Percentiles rank a stretch among this genome's conserved stretches.
Conservation (phyloP, 2,329 filamentous ascomycete genomes). For the Malbranchea zuffiana region DNA sequence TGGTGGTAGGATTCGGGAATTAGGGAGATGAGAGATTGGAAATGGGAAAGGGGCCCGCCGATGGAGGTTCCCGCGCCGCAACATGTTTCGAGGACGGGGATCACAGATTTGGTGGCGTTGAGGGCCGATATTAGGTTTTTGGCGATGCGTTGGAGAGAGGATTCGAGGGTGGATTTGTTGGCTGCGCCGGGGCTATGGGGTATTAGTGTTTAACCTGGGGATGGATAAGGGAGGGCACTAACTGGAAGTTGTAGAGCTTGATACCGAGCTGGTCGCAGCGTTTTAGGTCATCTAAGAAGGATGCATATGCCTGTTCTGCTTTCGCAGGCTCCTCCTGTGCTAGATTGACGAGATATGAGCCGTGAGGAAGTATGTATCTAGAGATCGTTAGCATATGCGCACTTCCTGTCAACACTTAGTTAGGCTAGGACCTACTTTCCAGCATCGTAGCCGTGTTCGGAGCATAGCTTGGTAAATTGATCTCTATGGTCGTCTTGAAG, state of each 20-base stretch:
- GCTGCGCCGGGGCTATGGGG: slow-evolving; percentile 59
- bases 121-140: slow-evolving; percentile 73
- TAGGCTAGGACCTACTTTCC: slow-evolving; percentile 34
- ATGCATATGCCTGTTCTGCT: slow-evolving; percentile 71
- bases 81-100: slow-evolving; percentile 92
- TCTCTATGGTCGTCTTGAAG: slow-evolving; percentile 56
- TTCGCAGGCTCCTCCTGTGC: slow-evolving; percentile 72
- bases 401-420: too few relatives aligned
- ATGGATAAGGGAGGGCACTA: slow-evolving; percentile 13
- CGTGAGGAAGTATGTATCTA: slow-evolving; percentile 73
- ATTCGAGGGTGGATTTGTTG: slow-evolving; percentile 53
- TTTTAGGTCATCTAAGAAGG: slow-evolving; percentile 77
- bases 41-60: slow-evolving; percentile 73
- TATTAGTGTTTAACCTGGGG: background rate
- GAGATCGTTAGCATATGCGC: slow-evolving; percentile 11
- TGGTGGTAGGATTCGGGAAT: slow-evolving; percentile 62
- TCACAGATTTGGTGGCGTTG: slow-evolving; percentile 59
- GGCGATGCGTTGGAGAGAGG: slow-evolving; percentile 69
- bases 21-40: slow-evolving; percentile 69
- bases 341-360: slow-evolving; percentile 92
- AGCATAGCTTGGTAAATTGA: slow-evolving; percentile 59
- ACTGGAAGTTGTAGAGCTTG: slow-evolving; percentile 91
- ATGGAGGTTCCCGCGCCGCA: slow-evolving; percentile 80
- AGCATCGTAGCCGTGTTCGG: slow-evolving; percentile 59
- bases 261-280: slow-evolving; percentile 82